Evolutionary conservation across 1,284 basidiomycete species (phyloP), one percentile per base, ranked within the genome.

Genomic region (Schizophyllum amplum): DNA sequence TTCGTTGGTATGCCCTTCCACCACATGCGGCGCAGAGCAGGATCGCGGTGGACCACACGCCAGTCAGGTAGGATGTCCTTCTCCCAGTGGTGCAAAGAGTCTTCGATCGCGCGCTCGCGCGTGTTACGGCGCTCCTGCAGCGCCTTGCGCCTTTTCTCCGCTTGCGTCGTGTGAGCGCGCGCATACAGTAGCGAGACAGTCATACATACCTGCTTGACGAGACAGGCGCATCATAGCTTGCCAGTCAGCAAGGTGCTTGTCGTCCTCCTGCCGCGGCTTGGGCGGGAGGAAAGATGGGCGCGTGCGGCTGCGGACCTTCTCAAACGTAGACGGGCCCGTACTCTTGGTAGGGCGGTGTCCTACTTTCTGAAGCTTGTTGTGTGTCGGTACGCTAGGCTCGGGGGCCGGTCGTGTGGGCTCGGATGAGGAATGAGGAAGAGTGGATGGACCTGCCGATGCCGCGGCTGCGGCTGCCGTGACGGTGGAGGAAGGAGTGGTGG

Each of bases 1-100:
- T 91, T 90, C 0, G 87, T 83, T 0, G 96, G 96, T 55, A 95
- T 87, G 5, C 96, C 96, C 51, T 83, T 80, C 87, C 94, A 96
- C 96, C 96, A 99, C 17, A 98, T 66, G 64, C 79, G 81, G 48
- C 90, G 80, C 54, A 96, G 72, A 1, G 70, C 70, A 0, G 81
- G 76, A 61, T 86, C 83, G 63, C 79, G 83, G 64, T 83, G 68
- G 2, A 92, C 90, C 24, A 82, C 79, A 51, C 80, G 83, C 91
- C 92, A 95, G 67, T 94, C 88, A 0, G 92, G 90, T 24, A 91
- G 66, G 61, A 96, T 87, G 33, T 86, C 81, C 57, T 80, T 81
- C 65, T 94, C 86, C 92, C 92, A 96, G 2, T 82, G 68, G 33
- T 77, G 73, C 51, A 90, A 72, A 2, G 84, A 86, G 51, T 87